Evolutionary conservation across 2,329 filamentous ascomycete species (phyloP), one percentile per base, ranked within the genome.

Genomic region (Eutypella sp.): DNA sequence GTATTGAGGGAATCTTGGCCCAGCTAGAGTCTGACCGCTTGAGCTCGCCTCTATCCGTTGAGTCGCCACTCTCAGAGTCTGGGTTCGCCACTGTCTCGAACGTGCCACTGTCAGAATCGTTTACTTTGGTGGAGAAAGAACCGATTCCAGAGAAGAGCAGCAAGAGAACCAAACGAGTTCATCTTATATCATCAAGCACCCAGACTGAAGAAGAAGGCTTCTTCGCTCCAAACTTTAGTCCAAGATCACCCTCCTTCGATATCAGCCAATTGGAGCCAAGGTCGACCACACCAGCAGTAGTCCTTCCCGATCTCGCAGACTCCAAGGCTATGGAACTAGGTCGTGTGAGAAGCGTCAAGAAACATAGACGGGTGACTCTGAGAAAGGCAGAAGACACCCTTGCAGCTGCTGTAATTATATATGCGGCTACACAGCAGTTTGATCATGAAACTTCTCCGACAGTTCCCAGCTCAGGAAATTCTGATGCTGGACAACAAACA

Each of bases 391-490:
- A 80, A 57, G 77, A 79, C 47, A 69, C 72, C 27, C 62, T 79
- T 25, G 76, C 76, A 27, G 72, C 76, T 27, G 76, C 73, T 13
- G 76, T 78, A 20, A 68, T 78, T 20, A 70, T 79, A 18, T 76
- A 76, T 49, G 75, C 77, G 33, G 68, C 75, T 8, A 73, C 68
- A 27, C 73, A 74, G 49, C 69, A 67, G 37, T 57, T 78, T 47
- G 73, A 69, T 46, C 70, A 48, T 40, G 29, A 23, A 13, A 24
- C 71, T 39, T 64, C 63, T 22, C 59, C 57, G 54, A 69, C 57
- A 41, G 53, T 52, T 25, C 46, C 49, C 39, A 23, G 24, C 19
- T 40, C 39, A 24, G 43, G 46, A 44, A 53, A 50, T 49, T 27
- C 48, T 45, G 51, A 49, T 40, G 39, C 58, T 41, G 55, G 63